Conservation (phyloP, 257 asterid species). For the Capsicum chinense region DNA sequence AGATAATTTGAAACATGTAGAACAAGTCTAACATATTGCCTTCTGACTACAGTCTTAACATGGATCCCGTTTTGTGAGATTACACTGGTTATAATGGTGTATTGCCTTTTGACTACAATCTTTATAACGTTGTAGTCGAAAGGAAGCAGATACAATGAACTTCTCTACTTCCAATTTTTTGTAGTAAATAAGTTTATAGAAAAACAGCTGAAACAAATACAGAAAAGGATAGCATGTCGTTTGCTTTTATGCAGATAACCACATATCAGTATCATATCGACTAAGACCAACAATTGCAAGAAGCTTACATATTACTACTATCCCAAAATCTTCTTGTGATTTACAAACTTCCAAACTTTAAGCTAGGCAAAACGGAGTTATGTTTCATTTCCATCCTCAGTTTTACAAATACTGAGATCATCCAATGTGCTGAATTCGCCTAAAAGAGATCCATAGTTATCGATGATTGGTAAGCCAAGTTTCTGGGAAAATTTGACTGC, state of each 20-base stretch:
- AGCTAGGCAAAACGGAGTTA: not conserved
- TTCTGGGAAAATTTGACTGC: not conserved
- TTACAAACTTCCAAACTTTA: not conserved
- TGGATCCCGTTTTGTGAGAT: not conserved
- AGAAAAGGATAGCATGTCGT: not conserved
- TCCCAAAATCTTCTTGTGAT: not conserved
- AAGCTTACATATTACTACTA: not conserved
- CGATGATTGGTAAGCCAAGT: constrained; percentile 19
- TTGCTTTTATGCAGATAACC: not conserved
- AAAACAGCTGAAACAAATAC: constrained; percentile 1
- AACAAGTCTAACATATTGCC: not conserved
- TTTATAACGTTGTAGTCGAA: not conserved
- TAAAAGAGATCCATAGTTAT: constrained; percentile 26
- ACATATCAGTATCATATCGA: not conserved
- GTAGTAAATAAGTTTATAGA: not conserved
- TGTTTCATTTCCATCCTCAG: not conserved
- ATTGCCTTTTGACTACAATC: not conserved
- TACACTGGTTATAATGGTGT: too few relatives aligned
- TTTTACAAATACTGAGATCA: constrained; percentile 18
- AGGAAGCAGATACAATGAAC: not conserved
- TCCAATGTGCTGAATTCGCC: constrained; percentile 22
- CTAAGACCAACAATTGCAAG: constrained; percentile 12
- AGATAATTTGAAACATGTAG: not conserved
- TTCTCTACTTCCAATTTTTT: constrained; percentile 1
- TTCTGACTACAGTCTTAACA: not conserved